Evolutionary conservation across 1,284 basidiomycete genomes (phyloP).

Genomic region (Schizophyllum commune): DNA sequence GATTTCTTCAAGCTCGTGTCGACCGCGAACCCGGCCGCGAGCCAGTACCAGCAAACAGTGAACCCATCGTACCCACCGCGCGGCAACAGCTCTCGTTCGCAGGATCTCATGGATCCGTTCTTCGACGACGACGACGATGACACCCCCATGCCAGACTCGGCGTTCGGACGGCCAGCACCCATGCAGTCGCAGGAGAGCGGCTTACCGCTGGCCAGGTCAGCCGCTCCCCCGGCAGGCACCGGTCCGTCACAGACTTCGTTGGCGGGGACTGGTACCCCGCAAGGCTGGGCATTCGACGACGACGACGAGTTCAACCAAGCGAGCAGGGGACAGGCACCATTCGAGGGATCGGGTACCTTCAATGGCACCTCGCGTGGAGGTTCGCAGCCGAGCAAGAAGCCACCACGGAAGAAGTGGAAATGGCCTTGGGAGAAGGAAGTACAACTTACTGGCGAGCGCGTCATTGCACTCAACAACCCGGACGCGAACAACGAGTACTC

Average conservation of each 20-base stretch:
- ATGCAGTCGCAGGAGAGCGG: constrained; percentile 70
- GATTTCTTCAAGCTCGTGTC: constrained; percentile 71
- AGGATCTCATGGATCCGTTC: constrained; percentile 59
- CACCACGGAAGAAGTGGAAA: constrained; percentile 38
- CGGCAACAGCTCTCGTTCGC: neutral
- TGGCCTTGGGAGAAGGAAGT: constrained; percentile 76
- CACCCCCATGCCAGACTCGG: constrained; percentile 43
- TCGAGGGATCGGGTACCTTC: constrained; percentile 37
- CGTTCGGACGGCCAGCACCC: constrained; percentile 46
- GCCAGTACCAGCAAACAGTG: constrained; percentile 44
- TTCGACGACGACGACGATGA: constrained; percentile 76
- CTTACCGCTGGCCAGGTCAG: constrained; percentile 48
- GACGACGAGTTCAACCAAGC: constrained; percentile 35
- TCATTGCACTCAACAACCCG: constrained; percentile 76
- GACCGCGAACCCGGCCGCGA: constrained; percentile 60
- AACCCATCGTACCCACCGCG: constrained; percentile 46
- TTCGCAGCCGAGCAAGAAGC: constrained; percentile 18
- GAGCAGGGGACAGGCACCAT: constrained; percentile 24
- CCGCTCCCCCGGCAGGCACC: constrained; percentile 53
- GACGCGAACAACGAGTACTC: constrained; percentile 60
- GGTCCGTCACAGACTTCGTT: constrained; percentile 15
- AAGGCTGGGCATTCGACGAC: constrained; percentile 68
- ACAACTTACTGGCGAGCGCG: constrained; percentile 53
- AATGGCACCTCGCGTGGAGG: constrained; percentile 21
- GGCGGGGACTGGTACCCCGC: constrained; percentile 37